Evolutionary conservation across 2,329 filamentous ascomycete species (phyloP).

Genomic region (Raffaelea albimanens): DNA sequence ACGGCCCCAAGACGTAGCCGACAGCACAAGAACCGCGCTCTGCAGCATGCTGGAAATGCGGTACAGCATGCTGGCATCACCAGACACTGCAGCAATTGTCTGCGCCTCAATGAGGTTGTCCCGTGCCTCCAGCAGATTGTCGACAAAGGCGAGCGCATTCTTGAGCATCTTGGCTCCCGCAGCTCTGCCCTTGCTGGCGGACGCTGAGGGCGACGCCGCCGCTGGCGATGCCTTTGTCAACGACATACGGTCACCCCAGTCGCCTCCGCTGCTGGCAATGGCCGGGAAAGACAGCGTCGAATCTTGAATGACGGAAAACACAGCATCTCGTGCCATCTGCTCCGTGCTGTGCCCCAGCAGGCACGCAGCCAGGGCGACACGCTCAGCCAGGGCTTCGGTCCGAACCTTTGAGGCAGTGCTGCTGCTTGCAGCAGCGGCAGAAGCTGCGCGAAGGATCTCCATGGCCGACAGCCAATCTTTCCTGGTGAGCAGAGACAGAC

Average conservation of each 20-base stretch:
- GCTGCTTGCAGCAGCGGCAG: not conserved
- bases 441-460: constrained; percentile 34
- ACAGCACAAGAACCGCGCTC: constrained; percentile 55
- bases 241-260: constrained; percentile 26
- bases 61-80: constrained; percentile 52
- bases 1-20: constrained; percentile 44
- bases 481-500: constrained; percentile 34
- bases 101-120: constrained; percentile 58
- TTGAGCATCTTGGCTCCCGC: constrained; percentile 13
- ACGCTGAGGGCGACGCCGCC: not conserved
- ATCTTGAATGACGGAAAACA: constrained; percentile 84
- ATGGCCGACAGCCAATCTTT: constrained; percentile 51
- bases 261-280: constrained; percentile 30
- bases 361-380: constrained; percentile 57
- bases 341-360: constrained; percentile 60
- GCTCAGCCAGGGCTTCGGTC: constrained; percentile 34
- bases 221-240: constrained; percentile 18
- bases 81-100: constrained; percentile 39
- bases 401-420: constrained; percentile 13
- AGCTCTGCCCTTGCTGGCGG: constrained; percentile 16
- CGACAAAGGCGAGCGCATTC: constrained; percentile 38
- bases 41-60: constrained; percentile 54
- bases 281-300: constrained; percentile 85
- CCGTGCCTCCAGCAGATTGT: constrained; percentile 55
- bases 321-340: constrained; percentile 67